These are phyloP conservation scores for Cubamyces lactineus DNA, from an alignment of 768 basidiomycete species.

Conservation along the genomic window DNA sequence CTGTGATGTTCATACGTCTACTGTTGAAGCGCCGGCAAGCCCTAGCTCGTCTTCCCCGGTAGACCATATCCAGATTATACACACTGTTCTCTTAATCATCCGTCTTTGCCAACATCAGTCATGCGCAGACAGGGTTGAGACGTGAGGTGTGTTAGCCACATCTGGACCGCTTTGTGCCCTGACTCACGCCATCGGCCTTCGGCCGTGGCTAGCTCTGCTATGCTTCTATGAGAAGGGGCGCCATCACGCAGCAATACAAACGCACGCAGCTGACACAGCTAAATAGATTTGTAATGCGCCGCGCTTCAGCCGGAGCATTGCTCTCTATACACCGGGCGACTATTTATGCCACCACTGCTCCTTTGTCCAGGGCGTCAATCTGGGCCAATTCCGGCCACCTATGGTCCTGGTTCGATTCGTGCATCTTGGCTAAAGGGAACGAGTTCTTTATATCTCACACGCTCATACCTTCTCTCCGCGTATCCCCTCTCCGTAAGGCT, in stretches of 20 bases:
- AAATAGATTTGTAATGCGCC: background rate
- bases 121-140: too few species aligned
- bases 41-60: slow-evolving; percentile 59
- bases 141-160: background rate
- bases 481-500: background rate
- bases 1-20: slow-evolving; percentile 78
- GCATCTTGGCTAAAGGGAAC: background rate
- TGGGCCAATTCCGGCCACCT: background rate
- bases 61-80: slow-evolving; percentile 12
- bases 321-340: background rate
- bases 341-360: background rate
- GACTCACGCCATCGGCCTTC: background rate
- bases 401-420: background rate
- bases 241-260: background rate
- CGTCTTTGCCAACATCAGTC: too few species aligned
- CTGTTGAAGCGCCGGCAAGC: slow-evolving; percentile 59
- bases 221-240: too few species aligned
- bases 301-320: background rate
- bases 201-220: too few species aligned
- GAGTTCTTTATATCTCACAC: background rate
- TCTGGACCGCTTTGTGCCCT: background rate
- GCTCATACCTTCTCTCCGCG: background rate
- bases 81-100: background rate
- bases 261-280: background rate
- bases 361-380: slow-evolving; percentile 15